Conservation (phyloP, 768 basidiomycete genomes). For the Dictyophora rubrovolvata region DNA sequence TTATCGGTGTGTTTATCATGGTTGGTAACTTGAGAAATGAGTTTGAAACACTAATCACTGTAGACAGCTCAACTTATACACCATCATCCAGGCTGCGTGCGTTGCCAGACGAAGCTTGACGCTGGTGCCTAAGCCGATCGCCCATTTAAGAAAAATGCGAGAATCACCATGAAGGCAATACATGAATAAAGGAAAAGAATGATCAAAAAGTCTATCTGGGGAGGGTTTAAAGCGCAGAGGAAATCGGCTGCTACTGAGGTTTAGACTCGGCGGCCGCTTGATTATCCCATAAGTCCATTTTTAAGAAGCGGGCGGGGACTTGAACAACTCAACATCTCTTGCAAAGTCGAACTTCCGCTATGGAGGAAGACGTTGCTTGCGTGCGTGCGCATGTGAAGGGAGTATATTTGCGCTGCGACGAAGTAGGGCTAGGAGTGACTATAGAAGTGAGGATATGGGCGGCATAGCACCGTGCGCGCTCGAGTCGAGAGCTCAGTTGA, state of each 20-base stretch:
- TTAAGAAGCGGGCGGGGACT: conserved; percentile 73
- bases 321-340: conserved; percentile 77
- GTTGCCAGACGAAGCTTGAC: too few relatives aligned
- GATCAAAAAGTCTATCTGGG: not conserved
- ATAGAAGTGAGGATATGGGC: too few relatives aligned
- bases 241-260: not conserved
- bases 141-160: not conserved
- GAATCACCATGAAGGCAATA: not conserved
- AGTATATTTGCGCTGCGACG: conserved; percentile 8
- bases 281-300: conserved; percentile 58
- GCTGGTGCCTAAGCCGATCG: too few relatives aligned
- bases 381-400: not conserved
- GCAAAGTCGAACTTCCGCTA: conserved; percentile 79
- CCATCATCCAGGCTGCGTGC: too few relatives aligned
- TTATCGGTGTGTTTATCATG: not conserved
- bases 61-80: too few relatives aligned
- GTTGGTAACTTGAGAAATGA: too few relatives aligned
- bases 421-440: not conserved
- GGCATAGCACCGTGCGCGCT: too few relatives aligned
- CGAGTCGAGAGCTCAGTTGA: too few relatives aligned
- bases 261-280: not conserved
- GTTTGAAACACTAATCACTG: too few relatives aligned
- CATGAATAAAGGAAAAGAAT: not conserved
- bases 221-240: not conserved
- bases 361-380: conserved; percentile 22